phyloP scores from a whole-genome alignment of 108 stramenopile genomes.

The Nitzschia sp. region DNA sequence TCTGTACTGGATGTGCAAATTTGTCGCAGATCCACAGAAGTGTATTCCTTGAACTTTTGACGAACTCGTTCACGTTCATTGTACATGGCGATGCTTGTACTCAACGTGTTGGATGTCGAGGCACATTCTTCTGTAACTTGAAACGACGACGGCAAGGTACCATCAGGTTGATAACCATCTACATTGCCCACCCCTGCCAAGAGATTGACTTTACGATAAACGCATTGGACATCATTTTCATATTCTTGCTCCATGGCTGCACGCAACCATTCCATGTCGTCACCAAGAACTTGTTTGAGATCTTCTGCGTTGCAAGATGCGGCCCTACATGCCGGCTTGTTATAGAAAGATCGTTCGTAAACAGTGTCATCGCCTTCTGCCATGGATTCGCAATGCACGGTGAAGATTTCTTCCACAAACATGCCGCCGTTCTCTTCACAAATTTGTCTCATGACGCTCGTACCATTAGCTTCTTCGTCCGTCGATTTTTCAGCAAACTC shows the following conservation, averaged over 20 bases:
- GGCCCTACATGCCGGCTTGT: slow-evolving; percentile 4
- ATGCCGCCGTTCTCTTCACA: not conserved
- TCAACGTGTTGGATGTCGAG: not conserved
- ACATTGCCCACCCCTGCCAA: not conserved
- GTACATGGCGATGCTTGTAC: slow-evolving; percentile 1
- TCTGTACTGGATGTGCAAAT: not conserved
- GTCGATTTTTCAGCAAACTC: not conserved
- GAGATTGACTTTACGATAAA: not conserved
- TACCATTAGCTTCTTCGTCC: not conserved
- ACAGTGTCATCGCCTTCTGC: not conserved
- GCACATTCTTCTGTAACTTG: not conserved
- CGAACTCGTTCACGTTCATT: not conserved
- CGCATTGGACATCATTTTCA: not conserved
- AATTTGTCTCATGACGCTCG: not conserved
- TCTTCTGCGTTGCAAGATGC: not conserved
- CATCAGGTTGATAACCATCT: not conserved
- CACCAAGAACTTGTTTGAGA: not conserved
- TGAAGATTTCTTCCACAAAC: slow-evolving; percentile 6
- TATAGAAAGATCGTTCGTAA: not conserved
- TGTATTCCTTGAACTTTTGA: not conserved
- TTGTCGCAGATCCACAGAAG: not conserved
- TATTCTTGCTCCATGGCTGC: not conserved
- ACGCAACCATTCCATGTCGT: not conserved
- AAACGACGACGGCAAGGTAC: not conserved
- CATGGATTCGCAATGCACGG: not conserved